Percentiles rank a stretch among this genome's conserved stretches.
Evolutionary conservation across 2,329 filamentous ascomycete species (phyloP).

Genomic region (Aureobasidium zeae): DNA sequence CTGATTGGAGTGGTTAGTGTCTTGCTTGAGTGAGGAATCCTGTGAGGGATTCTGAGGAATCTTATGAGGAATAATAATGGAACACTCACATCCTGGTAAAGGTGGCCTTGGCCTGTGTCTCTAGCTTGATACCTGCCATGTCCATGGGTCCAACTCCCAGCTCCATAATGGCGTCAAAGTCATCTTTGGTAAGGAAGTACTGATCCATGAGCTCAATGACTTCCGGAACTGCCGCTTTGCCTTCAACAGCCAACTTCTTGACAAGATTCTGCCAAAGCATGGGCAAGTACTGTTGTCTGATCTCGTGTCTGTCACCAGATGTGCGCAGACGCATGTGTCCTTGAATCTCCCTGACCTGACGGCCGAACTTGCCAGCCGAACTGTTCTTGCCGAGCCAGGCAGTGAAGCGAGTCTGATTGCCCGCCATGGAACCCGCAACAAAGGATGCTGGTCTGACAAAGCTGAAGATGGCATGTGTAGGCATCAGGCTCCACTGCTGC

Average conservation of each 20-base stretch:
- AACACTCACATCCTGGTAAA: slow-evolving; percentile 75
- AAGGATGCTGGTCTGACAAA: slow-evolving; percentile 88
- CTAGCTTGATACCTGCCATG: slow-evolving; percentile 65
- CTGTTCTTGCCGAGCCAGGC: slow-evolving; percentile 94
- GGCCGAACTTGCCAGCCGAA: slow-evolving; percentile 63
- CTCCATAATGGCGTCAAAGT: slow-evolving; percentile 88
- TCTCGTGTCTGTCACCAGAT: slow-evolving; percentile 84
- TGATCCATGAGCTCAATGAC: slow-evolving; percentile 95
- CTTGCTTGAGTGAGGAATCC: slow-evolving; percentile 15
- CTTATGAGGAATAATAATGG: not conserved
- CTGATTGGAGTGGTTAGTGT: no score
- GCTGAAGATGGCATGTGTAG: slow-evolving; percentile 88
- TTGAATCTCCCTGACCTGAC: slow-evolving; percentile 86
- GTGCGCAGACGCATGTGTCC: slow-evolving; percentile 90
- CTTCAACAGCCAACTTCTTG: slow-evolving; percentile 63
- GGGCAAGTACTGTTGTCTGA: slow-evolving; percentile 89
- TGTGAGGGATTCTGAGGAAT: slow-evolving; percentile 16
- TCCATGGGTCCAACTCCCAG: slow-evolving; percentile 79
- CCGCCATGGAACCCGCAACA: slow-evolving; percentile 63
- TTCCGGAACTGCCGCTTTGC: slow-evolving; percentile 69
- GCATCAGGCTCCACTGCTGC: slow-evolving; percentile 98
- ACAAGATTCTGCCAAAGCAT: slow-evolving; percentile 75
- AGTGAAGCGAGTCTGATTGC: slow-evolving; percentile 65
- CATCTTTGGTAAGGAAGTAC: slow-evolving; percentile 89
- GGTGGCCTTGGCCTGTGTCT: slow-evolving; percentile 73